Conservation (phyloP, 768 basidiomycete species). For the Boletus vinaceobasis region DNA sequence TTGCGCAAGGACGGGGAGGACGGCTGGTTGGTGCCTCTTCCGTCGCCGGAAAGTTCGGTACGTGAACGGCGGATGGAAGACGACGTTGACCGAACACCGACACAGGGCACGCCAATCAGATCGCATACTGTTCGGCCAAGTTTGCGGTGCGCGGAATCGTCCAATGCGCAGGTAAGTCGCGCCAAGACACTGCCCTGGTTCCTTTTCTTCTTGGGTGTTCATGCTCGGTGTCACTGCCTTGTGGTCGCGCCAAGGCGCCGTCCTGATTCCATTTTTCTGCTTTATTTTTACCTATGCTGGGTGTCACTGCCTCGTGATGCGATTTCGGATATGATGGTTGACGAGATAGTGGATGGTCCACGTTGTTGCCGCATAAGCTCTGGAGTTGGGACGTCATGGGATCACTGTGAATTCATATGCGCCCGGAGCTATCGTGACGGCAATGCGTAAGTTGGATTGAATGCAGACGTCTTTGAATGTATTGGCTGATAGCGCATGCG, state of each 20-base stretch:
- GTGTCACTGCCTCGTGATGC: conserved; percentile 1
- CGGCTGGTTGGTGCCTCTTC: conserved; percentile 6
- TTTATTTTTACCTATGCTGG: neutral
- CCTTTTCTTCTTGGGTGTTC: neutral
- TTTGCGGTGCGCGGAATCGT: conserved; percentile 7
- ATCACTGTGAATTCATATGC: conserved; percentile 32
- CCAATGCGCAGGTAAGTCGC: conserved; percentile 16
- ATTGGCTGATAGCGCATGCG: neutral
- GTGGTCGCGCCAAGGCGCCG: too few species aligned
- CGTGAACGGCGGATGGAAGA: neutral
- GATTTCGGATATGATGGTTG: neutral
- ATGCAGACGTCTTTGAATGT: neutral
- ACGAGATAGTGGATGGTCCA: conserved; percentile 5
- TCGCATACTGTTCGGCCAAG: conserved; percentile 16
- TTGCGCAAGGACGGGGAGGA: conserved; percentile 14
- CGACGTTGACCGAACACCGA: neutral
- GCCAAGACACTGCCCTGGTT: too few species aligned
- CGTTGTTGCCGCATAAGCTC: conserved; percentile 14
- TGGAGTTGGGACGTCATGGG: conserved; percentile 25
- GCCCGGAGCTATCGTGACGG: conserved; percentile 27
- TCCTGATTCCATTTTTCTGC: neutral
- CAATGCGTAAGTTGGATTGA: conserved; percentile 14
- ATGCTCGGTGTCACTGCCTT: neutral
- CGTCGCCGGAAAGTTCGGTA: neutral
- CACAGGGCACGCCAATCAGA: conserved; percentile 1